Evolutionary conservation across 768 basidiomycete genomes (phyloP).

Genomic region (Psilocybe azurescens): DNA sequence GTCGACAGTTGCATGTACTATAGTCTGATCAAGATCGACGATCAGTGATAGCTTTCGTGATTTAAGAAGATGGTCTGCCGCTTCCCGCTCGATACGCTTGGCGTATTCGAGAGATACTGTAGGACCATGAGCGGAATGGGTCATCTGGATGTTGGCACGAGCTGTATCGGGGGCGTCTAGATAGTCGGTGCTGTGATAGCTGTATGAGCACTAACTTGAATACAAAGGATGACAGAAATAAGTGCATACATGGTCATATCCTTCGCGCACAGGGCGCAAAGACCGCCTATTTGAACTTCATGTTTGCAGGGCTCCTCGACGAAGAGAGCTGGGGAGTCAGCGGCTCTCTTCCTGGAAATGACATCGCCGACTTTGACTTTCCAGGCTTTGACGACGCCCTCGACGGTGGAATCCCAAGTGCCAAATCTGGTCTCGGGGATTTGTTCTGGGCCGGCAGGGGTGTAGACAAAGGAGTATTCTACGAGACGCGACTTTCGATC

Average conservation of each 20-base stretch:
- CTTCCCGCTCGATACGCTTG: slow-evolving; percentile 83
- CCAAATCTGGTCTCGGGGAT: slow-evolving; percentile 77
- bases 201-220: slow-evolving; percentile 17
- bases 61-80: slow-evolving; percentile 76
- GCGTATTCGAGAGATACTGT: slow-evolving; percentile 95
- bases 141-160: slow-evolving; percentile 92
- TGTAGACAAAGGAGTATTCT: slow-evolving; percentile 80
- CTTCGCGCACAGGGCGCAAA: slow-evolving; percentile 94
- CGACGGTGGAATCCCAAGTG: slow-evolving; percentile 89
- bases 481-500: slow-evolving; percentile 79
- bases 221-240: slow-evolving; percentile 8
- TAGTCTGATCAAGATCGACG: slow-evolving; percentile 98
- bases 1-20: slow-evolving; percentile 98
- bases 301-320: slow-evolving; percentile 96
- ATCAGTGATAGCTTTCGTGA: slow-evolving; percentile 88
- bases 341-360: slow-evolving; percentile 62
- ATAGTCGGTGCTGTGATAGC: slow-evolving; percentile 67
- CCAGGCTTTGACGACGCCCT: slow-evolving; percentile 81
- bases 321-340: slow-evolving; percentile 62
- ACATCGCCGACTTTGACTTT: slow-evolving; percentile 67
- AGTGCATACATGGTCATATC: slow-evolving; percentile 86
- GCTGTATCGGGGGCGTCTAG: slow-evolving; percentile 87
- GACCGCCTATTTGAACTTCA: slow-evolving; percentile 88
- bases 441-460: slow-evolving; percentile 44
- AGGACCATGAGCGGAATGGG: slow-evolving; percentile 89